Percentiles rank a stretch among this genome's conserved stretches.
Conservation (phyloP, 2,329 filamentous ascomycete species). For the Claviceps citrina region DNA sequence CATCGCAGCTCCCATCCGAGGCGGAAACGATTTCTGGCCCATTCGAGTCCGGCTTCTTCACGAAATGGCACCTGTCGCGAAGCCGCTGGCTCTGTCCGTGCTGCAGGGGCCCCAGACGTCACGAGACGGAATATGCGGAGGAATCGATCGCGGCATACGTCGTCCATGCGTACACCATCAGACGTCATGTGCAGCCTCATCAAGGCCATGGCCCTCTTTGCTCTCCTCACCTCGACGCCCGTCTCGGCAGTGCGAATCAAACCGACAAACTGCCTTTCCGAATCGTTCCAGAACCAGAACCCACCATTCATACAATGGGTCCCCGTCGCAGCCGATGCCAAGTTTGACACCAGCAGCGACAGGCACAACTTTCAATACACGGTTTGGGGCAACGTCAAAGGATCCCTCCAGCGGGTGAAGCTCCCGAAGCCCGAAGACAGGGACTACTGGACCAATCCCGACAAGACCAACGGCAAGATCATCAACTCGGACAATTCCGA, state of each 20-base stretch:
- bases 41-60: background rate
- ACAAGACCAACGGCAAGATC: constrained; percentile 61
- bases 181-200: constrained; percentile 12
- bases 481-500: constrained; percentile 42
- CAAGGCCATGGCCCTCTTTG: constrained; percentile 22
- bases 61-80: background rate
- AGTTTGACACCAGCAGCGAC: constrained; percentile 47
- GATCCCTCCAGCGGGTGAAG: constrained; percentile 39
- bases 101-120: background rate
- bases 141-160: background rate
- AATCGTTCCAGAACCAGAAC: constrained; percentile 38
- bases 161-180: background rate
- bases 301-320: constrained; percentile 62
- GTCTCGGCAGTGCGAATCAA: constrained; percentile 50
- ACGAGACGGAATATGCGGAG: background rate
- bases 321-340: constrained; percentile 58
- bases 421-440: constrained; percentile 45
- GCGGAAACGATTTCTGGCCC: background rate
- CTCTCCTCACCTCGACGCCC: constrained; percentile 25
- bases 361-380: constrained; percentile 58
- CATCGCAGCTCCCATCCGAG: background rate
- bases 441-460: constrained; percentile 45
- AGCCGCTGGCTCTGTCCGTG: background rate
- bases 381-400: constrained; percentile 83
- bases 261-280: constrained; percentile 71